Percentiles rank a stretch among this genome's conserved stretches.
phyloP scores from a whole-genome alignment of 1,139 yeast species.

The Taiozyma sp. region DNA sequence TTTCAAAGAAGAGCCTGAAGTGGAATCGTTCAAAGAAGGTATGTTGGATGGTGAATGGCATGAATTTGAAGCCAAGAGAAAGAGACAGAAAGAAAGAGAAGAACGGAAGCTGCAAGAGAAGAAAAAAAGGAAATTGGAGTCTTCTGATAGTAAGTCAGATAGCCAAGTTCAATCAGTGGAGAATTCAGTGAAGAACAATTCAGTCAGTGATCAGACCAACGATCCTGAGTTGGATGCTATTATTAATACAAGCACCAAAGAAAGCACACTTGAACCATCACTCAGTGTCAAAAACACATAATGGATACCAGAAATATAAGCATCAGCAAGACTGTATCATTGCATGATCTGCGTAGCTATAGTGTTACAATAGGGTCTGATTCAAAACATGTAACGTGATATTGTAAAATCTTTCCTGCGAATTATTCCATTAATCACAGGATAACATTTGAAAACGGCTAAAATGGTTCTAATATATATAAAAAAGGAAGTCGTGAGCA shows the following conservation, averaged over 20 bases:
- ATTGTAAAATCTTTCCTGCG: too few relatives aligned
- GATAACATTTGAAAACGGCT: too few relatives aligned
- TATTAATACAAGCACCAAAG: not conserved
- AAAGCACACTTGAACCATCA: slow-evolving; percentile 5
- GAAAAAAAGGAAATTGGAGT: slow-evolving; percentile 12
- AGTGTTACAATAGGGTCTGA: too few relatives aligned
- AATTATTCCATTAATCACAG: too few relatives aligned
- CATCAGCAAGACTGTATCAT: not conserved
- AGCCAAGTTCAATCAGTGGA: not conserved
- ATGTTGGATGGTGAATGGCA: slow-evolving; percentile 82
- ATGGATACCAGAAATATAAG: not conserved
- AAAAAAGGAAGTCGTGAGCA: too few relatives aligned
- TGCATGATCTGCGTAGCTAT: too few relatives aligned
- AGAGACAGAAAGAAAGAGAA: slow-evolving; percentile 60
- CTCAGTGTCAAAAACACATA: not conserved
- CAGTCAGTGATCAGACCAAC: not conserved
- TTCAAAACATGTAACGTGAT: too few relatives aligned
- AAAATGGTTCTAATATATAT: too few relatives aligned
- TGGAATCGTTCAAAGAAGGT: slow-evolving; percentile 46
- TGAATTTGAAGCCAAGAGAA: slow-evolving; percentile 90
- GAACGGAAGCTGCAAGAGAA: slow-evolving; percentile 24
- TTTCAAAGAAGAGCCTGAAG: slow-evolving; percentile 64
- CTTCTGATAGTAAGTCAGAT: not conserved
- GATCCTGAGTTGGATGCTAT: not conserved
- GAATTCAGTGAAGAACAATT: not conserved